Base-by-base conservation (phyloP, 306 rosid species). In the Luffa aegyptiaca region DNA sequence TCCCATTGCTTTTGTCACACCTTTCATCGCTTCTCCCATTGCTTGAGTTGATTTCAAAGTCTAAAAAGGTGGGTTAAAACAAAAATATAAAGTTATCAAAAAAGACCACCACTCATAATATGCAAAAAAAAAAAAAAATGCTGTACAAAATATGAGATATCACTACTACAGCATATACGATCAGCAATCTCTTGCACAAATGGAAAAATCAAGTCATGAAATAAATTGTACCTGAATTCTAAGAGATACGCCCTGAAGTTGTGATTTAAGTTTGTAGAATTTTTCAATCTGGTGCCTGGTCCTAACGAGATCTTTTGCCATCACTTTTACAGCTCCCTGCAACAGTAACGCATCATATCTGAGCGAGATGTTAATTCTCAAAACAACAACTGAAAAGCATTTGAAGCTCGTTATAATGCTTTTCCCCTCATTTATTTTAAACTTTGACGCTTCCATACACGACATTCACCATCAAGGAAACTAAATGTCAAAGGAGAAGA, bases 1-100 rank as follows among this genome's bases (percentile, higher is more conserved):
- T 36, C 98, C 98, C 98, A 94, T 94, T 70, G 98, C 98, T 86
- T 94, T 94, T 9, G 98, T 94, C 83, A 94, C 98, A 48, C 98
- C 98, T 84, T 94, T 94, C 98, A 94, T 94, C 48, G 98, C 98
- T 85, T 94, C 97, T 13, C 98, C 97, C 98, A 94, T 94, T 1
- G 98, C 94, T 88, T 90, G 98, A 61, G 98, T 94, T 21, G 98
- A 94, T 84, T 92, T 94, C 84, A 94, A 80, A 2, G 98, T 94
- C 98, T 94, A 85, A 55, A 81, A 31, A 69, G 2, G 74, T 26
- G 58, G 82, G 75, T 65, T 82, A 21, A 21, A 63, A 46, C 31
- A 78, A 14, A 46, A 26, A 33, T 16, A 16, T 74, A 51, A 16
- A 44, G 75, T n/a, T 44, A 49, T 33, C 16, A 51, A 49, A 9